Evolutionary conservation across 2,329 filamentous ascomycete species (phyloP).

Genomic region (Aspergillus ustus): DNA sequence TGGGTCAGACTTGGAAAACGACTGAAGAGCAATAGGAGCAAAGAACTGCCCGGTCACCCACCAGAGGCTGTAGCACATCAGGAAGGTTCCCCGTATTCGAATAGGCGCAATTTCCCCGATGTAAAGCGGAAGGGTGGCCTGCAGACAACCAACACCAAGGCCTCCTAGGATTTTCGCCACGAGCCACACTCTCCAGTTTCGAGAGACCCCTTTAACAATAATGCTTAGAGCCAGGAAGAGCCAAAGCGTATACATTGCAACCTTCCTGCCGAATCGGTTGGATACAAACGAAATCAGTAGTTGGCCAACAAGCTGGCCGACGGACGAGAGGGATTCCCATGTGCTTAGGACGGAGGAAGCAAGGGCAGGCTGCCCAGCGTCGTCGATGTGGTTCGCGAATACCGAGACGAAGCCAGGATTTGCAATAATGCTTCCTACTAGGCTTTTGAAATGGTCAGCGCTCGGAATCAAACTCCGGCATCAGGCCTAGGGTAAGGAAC

Average conservation of each 20-base stretch:
- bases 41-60: constrained; percentile 17
- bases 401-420: constrained; percentile 16
- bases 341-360: constrained; percentile 18
- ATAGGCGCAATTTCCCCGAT: constrained; percentile 14
- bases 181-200: constrained; percentile 9
- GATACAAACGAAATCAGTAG: constrained; percentile 16
- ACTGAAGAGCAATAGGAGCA: constrained; percentile 14
- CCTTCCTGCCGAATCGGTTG: constrained; percentile 15
- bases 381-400: constrained; percentile 9
- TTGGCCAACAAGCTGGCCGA: constrained; percentile 19
- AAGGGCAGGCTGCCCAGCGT: constrained; percentile 6
- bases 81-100: constrained; percentile 14
- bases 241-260: constrained; percentile 17
- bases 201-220: constrained; percentile 8
- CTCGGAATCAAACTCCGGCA: background rate
- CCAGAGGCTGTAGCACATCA: constrained; percentile 20
- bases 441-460: too few relatives aligned
- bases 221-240: constrained; percentile 9
- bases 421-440: constrained; percentile 16
- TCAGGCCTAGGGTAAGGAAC: background rate
- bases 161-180: constrained; percentile 14
- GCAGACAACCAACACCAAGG: constrained; percentile 12
- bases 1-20: constrained; percentile 8
- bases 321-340: constrained; percentile 16
- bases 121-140: constrained; percentile 11